Evolutionary conservation across 768 basidiomycete genomes (phyloP).

Genomic region (Auriculariales sp.): DNA sequence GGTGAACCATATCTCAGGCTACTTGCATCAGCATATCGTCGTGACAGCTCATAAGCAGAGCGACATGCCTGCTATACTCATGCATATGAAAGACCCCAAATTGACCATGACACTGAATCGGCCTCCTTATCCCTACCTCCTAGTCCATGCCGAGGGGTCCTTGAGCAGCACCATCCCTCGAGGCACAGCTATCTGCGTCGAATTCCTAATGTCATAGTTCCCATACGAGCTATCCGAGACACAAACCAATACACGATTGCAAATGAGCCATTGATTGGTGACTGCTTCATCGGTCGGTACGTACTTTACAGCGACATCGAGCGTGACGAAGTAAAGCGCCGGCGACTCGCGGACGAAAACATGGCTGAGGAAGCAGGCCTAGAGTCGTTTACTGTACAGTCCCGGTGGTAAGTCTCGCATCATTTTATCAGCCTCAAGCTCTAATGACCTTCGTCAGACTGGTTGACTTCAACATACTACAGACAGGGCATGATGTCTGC

Average conservation of each 20-base stretch:
- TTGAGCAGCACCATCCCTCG: constrained; percentile 12
- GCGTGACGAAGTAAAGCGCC: constrained; percentile 20
- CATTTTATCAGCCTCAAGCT: neutral
- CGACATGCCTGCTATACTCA: constrained; percentile 24
- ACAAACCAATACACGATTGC: constrained; percentile 31
- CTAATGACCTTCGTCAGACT: too few species aligned
- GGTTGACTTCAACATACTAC: neutral
- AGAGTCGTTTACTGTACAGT: neutral
- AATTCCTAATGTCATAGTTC: too few species aligned
- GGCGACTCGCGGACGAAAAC: constrained; percentile 31
- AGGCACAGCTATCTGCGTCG: constrained; percentile 19
- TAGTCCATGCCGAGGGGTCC: constrained; percentile 26
- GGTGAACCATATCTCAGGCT: constrained; percentile 44
- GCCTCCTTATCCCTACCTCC: constrained; percentile 40
- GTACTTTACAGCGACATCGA: constrained; percentile 20
- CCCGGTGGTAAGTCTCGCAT: neutral
- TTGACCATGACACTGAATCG: constrained; percentile 29
- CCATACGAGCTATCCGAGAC: constrained; percentile 38
- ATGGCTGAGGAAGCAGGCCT: constrained; percentile 45
- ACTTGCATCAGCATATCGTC: constrained; percentile 33
- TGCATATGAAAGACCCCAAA: constrained; percentile 32
- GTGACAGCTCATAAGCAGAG: constrained; percentile 41
- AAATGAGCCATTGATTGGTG: constrained; percentile 36
- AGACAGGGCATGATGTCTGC: neutral
- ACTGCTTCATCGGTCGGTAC: constrained; percentile 22